Conservation (phyloP, 2,329 filamentous ascomycete species). For the Leptodontidium sp. region DNA sequence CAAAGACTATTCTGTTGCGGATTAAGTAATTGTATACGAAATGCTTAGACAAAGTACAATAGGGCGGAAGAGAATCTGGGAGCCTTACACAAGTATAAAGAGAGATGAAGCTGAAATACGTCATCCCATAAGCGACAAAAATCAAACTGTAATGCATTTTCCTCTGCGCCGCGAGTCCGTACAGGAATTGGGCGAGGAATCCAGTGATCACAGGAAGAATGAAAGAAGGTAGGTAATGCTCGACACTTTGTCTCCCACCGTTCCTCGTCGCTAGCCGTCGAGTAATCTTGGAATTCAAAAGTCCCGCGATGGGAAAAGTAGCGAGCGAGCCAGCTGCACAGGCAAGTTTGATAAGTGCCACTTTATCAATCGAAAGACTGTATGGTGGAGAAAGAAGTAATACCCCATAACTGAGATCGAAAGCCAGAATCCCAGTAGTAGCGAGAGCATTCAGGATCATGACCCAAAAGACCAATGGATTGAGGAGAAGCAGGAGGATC, state of each 20-base stretch:
- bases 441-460: constrained; percentile 8
- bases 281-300: constrained; percentile 4
- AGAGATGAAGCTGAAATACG: constrained; percentile 8
- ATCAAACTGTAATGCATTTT: background rate
- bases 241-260: constrained; percentile 8
- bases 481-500: constrained; percentile 7
- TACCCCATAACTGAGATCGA: constrained; percentile 6
- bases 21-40: background rate
- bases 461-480: constrained; percentile 4
- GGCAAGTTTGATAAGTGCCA: constrained; percentile 1
- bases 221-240: constrained; percentile 4
- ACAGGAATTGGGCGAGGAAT: background rate
- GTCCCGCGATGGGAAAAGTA: constrained; percentile 2
- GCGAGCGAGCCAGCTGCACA: background rate
- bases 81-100: constrained; percentile 6
- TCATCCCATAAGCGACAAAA: background rate
- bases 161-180: background rate
- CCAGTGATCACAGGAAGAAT: constrained; percentile 10
- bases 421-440: background rate
- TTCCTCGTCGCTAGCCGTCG: constrained; percentile 11
- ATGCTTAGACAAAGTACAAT: no score
- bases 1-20: constrained; percentile 1
- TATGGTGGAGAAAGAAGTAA: constrained; percentile 6
- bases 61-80: background rate
- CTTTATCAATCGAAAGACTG: background rate